Evolutionary conservation across 2,329 filamentous ascomycete genomes (phyloP).

Genomic region (Aspergillus aculeatus): DNA sequence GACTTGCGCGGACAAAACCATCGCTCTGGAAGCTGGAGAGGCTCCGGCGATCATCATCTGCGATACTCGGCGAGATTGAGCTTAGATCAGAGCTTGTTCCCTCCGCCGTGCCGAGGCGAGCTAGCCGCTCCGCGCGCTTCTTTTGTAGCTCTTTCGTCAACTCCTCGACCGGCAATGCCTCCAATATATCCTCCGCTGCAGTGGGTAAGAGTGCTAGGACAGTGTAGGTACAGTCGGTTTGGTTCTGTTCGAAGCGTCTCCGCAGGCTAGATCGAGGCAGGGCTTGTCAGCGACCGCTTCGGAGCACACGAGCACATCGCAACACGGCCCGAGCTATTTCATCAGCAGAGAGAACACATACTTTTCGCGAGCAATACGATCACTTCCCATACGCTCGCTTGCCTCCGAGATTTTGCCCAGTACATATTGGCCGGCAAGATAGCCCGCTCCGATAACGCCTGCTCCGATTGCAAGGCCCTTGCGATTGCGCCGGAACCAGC

Average conservation of each 20-base stretch:
- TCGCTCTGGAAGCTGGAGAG: constrained; percentile 74
- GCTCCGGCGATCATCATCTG: constrained; percentile 80
- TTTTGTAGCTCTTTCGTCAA: constrained; percentile 92
- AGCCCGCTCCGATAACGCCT: constrained; percentile 83
- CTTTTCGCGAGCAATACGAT: constrained; percentile 96
- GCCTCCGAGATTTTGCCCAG: constrained; percentile 88
- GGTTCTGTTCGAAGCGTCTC: constrained; percentile 96
- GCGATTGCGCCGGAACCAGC: constrained; percentile 90
- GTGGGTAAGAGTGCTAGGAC: constrained; percentile 94
- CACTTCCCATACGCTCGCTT: constrained; percentile 92
- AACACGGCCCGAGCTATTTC: not conserved
- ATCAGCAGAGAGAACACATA: constrained; percentile 45
- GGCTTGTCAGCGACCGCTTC: constrained; percentile 12
- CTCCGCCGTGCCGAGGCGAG: constrained; percentile 57
- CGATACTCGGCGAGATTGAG: constrained; percentile 64
- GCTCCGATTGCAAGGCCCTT: constrained; percentile 85
- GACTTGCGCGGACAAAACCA: constrained; percentile 79
- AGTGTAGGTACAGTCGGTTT: constrained; percentile 97
- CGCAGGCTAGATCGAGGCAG: constrained; percentile 66
- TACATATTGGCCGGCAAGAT: constrained; percentile 90
- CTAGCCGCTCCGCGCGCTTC: constrained; percentile 75
- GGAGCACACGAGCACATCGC: constrained; percentile 14
- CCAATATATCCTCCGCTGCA: constrained; percentile 82
- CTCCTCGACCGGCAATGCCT: constrained; percentile 84
- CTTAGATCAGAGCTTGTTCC: constrained; percentile 57